These are phyloP conservation scores for Aspergillus terreus DNA, from an alignment of 2,329 filamentous ascomycete species.

Conservation along the genomic window DNA sequence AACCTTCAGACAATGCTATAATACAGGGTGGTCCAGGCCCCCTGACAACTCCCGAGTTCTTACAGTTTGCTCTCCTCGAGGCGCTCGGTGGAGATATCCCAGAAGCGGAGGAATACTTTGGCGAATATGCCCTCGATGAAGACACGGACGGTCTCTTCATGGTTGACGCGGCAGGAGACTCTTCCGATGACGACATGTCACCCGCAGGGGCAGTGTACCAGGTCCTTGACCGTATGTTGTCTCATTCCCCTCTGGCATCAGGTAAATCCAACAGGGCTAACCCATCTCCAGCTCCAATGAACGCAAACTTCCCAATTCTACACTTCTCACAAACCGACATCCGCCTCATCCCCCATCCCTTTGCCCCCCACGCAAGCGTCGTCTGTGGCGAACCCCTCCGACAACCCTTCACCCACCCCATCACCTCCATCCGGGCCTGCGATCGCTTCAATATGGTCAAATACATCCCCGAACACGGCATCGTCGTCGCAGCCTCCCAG, in stretches of 20 bases:
- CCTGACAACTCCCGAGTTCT: conserved; percentile 18
- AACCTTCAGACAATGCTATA: conserved; percentile 1
- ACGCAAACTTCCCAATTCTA: conserved; percentile 37
- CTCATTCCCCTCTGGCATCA: conserved; percentile 6
- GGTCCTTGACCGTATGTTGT: conserved; percentile 17
- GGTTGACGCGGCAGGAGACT: conserved; percentile 11
- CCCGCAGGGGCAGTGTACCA: conserved; percentile 10
- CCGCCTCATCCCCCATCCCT: conserved; percentile 32
- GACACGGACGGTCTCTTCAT: conserved; percentile 13
- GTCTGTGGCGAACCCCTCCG: conserved; percentile 28
- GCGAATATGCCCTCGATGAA: conserved; percentile 13
- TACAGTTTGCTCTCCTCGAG: conserved; percentile 21
- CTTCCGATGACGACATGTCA: conserved; percentile 10
- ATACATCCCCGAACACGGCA: conserved; percentile 56
- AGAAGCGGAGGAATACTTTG: conserved; percentile 16
- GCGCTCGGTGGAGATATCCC: conserved; percentile 19
- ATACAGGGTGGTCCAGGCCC: conserved; percentile 8
- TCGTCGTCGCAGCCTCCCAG: conserved; percentile 56
- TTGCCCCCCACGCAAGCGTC: conserved; percentile 27
- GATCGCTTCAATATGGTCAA: conserved; percentile 57
- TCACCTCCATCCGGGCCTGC: conserved; percentile 22
- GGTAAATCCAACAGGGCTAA: not conserved
- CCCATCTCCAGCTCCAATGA: conserved; percentile 14
- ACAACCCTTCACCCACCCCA: conserved; percentile 24
- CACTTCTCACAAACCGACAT: conserved; percentile 41